Conservation (phyloP, 2,329 filamentous ascomycete genomes). For the Ophiostoma ips region DNA sequence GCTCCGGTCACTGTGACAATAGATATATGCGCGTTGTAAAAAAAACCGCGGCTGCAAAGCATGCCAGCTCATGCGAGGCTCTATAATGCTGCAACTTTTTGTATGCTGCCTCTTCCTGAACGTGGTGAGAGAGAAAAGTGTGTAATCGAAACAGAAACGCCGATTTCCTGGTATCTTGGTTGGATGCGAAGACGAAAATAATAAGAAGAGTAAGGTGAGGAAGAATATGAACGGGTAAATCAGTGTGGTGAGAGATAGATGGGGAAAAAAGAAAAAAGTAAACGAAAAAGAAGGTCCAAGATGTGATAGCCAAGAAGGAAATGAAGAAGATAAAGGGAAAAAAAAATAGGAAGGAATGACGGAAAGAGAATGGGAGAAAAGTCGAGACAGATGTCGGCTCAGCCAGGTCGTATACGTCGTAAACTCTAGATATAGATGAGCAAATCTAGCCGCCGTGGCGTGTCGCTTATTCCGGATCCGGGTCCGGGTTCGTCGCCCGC, state of each 20-base stretch:
- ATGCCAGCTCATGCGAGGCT: too few relatives aligned
- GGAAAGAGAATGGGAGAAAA: background rate
- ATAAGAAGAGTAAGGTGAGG: conserved; percentile 8
- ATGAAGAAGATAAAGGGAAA: background rate
- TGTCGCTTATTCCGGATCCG: conserved; percentile 18
- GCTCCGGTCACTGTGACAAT: too few relatives aligned
- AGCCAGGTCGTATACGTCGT: background rate
- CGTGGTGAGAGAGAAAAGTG: background rate
- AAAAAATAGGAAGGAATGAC: conserved; percentile 5
- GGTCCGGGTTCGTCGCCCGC: conserved; percentile 50
- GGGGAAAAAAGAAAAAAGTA: background rate
- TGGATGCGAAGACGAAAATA: conserved; percentile 20
- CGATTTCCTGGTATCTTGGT: conserved; percentile 31
- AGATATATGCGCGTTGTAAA: too few relatives aligned
- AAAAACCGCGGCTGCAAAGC: too few relatives aligned
- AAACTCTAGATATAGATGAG: background rate
- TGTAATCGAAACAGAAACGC: conserved; percentile 20
- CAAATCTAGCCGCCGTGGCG: background rate
- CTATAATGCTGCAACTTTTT: too few relatives aligned
- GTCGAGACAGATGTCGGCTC: background rate
- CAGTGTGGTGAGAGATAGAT: conserved; percentile 6
- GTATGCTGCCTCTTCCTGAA: too few relatives aligned
- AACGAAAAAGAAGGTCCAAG: background rate
- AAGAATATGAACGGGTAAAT: background rate
- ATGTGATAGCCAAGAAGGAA: conserved; percentile 11